Percentiles rank a stretch among this genome's conserved stretches.
Evolutionary conservation across 129 eudicot species (phyloP).

Genomic region (Centella asiatica): DNA sequence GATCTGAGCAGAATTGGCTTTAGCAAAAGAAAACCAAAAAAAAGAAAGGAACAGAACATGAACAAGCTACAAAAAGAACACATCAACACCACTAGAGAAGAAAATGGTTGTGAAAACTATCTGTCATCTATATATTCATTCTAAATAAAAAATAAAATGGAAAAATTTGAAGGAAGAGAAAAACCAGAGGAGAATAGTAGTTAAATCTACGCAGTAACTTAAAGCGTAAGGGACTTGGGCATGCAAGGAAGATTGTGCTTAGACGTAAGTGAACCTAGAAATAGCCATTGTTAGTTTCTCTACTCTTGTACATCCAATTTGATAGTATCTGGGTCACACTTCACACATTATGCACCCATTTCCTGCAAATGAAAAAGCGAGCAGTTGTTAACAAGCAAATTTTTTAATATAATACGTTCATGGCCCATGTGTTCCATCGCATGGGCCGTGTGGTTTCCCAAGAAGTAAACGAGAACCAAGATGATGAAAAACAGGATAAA

Average conservation of each 20-base stretch:
- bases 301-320: background rate
- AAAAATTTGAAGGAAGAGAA: slow-evolving; percentile 6
- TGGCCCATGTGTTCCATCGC: background rate
- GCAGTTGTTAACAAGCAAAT: background rate
- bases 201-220: slow-evolving; percentile 15
- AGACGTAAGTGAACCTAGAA: slow-evolving; percentile 24
- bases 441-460: background rate
- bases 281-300: slow-evolving; percentile 7
- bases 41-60: background rate
- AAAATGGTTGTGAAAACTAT: slow-evolving; percentile 12
- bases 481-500: no score
- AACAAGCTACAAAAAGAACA: background rate
- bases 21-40: background rate
- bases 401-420: background rate
- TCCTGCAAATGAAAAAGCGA: slow-evolving; percentile 27
- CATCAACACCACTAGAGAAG: slow-evolving; percentile 3
- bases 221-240: slow-evolving; percentile 13
- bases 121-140: slow-evolving; percentile 18
- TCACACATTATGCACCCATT: slow-evolving; percentile 18
- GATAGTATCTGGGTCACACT: background rate
- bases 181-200: background rate
- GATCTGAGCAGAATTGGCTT: background rate
- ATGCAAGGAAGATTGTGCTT: slow-evolving; percentile 10
- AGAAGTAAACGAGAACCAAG: no score
- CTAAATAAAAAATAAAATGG: slow-evolving; percentile 9